Evolutionary conservation across 306 rosid genomes (phyloP), one percentile per base, ranked within the genome.

Genomic region (Luffa acutangula): DNA sequence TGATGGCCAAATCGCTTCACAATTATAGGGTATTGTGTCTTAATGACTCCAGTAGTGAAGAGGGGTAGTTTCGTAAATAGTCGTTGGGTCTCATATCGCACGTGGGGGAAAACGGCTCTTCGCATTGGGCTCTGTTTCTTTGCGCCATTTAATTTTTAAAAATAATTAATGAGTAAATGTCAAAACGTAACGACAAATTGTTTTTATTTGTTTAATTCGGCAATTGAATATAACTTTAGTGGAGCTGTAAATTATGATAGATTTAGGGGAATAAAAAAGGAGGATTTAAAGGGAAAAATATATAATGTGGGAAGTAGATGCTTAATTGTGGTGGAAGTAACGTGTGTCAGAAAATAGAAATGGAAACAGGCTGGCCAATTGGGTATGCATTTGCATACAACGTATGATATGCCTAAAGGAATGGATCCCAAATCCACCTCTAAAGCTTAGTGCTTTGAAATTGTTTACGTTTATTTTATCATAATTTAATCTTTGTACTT

Each of bases 11-110:
- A 58, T 58, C 3, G 13, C 9, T 7, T 58, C 21, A 33, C 9
- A n/a, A 56, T 56, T 18, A 25, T 8, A 59, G 65, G 65, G 65
- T 59, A 21, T 8, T 58, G 64, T 58, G 33, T 6, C 64, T 58
- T 60, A 33, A 20, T 2, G 4, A 62, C 9, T 42, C 69, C 34
- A 9, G 48, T 10, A 36, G 45, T 49, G 34, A 33, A 9, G 18
- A n/a, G 58, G 77, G 77, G 42, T 73, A 73, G 43, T 73, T 73
- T 49, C 3, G 77, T 49, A 73, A 73, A 73, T 71, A 21, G 54
- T 0, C 5, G 3, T 11, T 5, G 20, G 1, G 13, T 72, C 20
- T 17, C 12, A 21, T 66, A 13, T 48, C 15, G 42, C 77, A 49
- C 60, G 77, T 73, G 77, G 43, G 39, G 75, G 37, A 45, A 71